These are phyloP conservation scores for Xylaria nigripes DNA, from an alignment of 495 filamentous ascomycete species.

Conservation along the genomic window DNA sequence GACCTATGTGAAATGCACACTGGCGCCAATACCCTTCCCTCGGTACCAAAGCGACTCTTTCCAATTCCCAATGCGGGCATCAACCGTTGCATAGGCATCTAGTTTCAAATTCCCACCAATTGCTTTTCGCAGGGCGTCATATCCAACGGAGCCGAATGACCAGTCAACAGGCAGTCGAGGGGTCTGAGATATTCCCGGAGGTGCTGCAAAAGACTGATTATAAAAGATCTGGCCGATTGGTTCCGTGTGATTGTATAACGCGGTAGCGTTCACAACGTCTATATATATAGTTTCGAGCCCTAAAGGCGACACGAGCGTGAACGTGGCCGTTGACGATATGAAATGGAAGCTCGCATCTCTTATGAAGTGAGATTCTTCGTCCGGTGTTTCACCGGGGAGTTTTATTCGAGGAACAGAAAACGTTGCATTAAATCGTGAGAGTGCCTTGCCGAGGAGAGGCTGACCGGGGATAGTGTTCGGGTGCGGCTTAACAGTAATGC, in stretches of 20 bases:
- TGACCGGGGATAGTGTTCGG: slow-evolving; percentile 61
- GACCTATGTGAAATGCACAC: slow-evolving; percentile 38
- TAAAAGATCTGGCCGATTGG: slow-evolving; percentile 69
- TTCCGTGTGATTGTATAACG: slow-evolving; percentile 72
- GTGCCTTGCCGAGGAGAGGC: slow-evolving; percentile 60
- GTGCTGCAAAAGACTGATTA: slow-evolving; percentile 63
- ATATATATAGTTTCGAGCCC: slow-evolving; percentile 61
- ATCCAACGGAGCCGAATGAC: slow-evolving; percentile 68
- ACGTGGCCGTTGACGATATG: slow-evolving; percentile 76
- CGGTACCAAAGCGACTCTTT: slow-evolving; percentile 58
- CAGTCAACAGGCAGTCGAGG: slow-evolving; percentile 77
- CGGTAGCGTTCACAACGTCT: slow-evolving; percentile 71
- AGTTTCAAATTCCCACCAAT: slow-evolving; percentile 73
- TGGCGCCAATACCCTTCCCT: slow-evolving; percentile 67
- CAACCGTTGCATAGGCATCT: slow-evolving; percentile 66
- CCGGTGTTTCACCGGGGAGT: slow-evolving; percentile 42
- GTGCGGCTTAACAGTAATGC: slow-evolving; percentile 62
- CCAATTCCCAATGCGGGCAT: slow-evolving; percentile 65
- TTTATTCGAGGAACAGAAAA: slow-evolving; percentile 60
- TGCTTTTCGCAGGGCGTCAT: slow-evolving; percentile 70
- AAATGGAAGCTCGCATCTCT: slow-evolving; percentile 80
- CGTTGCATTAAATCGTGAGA: slow-evolving; percentile 58
- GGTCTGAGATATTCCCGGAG: slow-evolving; percentile 59
- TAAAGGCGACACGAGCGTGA: slow-evolving; percentile 75
- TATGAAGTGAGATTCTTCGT: slow-evolving; percentile 58